phyloP scores from a whole-genome alignment of 805 yeast species.

The Metahyphopichia silvanorum region DNA sequence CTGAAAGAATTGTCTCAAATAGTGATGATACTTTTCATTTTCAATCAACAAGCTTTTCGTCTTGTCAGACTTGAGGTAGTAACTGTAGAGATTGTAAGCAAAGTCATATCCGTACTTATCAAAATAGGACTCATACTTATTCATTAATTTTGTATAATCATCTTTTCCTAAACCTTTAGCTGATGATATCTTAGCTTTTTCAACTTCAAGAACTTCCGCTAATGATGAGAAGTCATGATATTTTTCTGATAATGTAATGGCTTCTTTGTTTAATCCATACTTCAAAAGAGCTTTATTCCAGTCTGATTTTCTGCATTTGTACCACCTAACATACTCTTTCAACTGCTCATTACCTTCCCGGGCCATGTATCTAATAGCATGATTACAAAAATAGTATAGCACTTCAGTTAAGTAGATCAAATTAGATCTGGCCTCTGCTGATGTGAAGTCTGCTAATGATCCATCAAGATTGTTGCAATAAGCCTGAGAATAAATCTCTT shows the following conservation, averaged over 20 bases:
- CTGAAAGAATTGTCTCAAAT: conserved; percentile 50
- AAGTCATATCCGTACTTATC: conserved; percentile 63
- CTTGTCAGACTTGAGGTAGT: conserved; percentile 52
- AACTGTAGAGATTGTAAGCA: conserved; percentile 60
- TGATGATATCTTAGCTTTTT: conserved; percentile 18
- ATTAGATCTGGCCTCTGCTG: conserved; percentile 13
- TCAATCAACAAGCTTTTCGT: conserved; percentile 52
- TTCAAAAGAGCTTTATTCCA: conserved; percentile 64
- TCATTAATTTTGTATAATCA: conserved; percentile 13
- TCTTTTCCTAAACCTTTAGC: conserved; percentile 11
- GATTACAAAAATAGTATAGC: conserved; percentile 32
- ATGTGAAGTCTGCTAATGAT: conserved; percentile 7
- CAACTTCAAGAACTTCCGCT: conserved; percentile 45
- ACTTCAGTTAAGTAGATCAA: conserved; percentile 25
- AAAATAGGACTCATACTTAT: conserved; percentile 49
- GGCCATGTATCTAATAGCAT: conserved; percentile 35
- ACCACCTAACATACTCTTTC: conserved; percentile 31
- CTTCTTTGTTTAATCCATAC: conserved; percentile 49
- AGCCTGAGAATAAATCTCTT: conserved; percentile 36
- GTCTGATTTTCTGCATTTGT: conserved; percentile 20
- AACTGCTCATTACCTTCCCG: conserved; percentile 16
- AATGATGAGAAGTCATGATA: conserved; percentile 65
- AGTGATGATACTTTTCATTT: conserved; percentile 50
- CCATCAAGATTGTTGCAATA: conserved; percentile 8
- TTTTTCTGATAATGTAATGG: conserved; percentile 60